A percentile compares a stretch with the other conserved stretches of the same genome.
These are phyloP conservation scores for Fusarium torreyae DNA, from an alignment of 2,329 filamentous ascomycete genomes.

Conservation along the genomic window DNA sequence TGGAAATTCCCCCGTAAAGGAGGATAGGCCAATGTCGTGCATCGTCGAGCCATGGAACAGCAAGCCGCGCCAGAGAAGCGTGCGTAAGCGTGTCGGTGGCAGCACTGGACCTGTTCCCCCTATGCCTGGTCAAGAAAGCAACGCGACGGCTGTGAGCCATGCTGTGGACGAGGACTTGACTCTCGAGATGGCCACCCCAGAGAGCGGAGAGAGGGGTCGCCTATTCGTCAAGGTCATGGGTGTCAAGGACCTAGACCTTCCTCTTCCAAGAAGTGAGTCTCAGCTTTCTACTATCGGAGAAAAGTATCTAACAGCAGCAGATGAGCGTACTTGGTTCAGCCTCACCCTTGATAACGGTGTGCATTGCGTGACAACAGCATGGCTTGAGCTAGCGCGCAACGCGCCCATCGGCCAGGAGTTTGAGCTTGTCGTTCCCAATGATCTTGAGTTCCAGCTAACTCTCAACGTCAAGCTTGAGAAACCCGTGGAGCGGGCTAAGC, in stretches of 20 bases:
- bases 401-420: slow-evolving; percentile 98
- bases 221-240: slow-evolving; percentile 99
- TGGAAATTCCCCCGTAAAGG: slow-evolving; percentile 79
- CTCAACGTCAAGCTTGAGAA: slow-evolving; percentile 95
- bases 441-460: slow-evolving; percentile 98
- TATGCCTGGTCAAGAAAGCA: slow-evolving; percentile 89
- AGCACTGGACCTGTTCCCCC: slow-evolving; percentile 80
- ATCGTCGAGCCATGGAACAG: slow-evolving; percentile 98
- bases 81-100: slow-evolving; percentile 65
- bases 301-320: slow-evolving; percentile 61
- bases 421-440: slow-evolving; percentile 95
- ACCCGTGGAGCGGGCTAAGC: slow-evolving; percentile 71
- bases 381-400: slow-evolving; percentile 91
- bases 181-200: slow-evolving; percentile 73
- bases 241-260: slow-evolving; percentile 94
- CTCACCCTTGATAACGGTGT: slow-evolving; percentile 98
- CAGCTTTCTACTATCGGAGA: not conserved
- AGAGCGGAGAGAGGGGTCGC: slow-evolving; percentile 88
- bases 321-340: slow-evolving; percentile 93
- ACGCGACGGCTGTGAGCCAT: slow-evolving; percentile 75
- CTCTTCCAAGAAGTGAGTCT: slow-evolving; percentile 87
- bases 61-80: slow-evolving; percentile 76
- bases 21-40: slow-evolving; percentile 90
- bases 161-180: slow-evolving; percentile 78
- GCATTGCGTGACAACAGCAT: slow-evolving; percentile 96